Conservation (phyloP, 2,329 filamentous ascomycete species). For the Fusarium sp. region DNA sequence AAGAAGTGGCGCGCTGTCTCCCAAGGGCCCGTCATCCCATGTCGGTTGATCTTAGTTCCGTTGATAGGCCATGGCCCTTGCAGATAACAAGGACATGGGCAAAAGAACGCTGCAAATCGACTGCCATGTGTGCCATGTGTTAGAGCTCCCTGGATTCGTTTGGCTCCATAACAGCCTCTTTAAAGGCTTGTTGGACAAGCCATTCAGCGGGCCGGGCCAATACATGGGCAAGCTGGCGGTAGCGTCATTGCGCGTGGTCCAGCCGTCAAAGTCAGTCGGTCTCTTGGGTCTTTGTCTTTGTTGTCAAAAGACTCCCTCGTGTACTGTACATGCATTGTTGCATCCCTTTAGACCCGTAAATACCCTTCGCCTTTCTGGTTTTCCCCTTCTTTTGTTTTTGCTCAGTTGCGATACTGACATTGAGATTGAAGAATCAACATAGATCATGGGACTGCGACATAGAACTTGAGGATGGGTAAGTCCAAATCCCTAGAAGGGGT, state of each 20-base stretch:
- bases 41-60: slow-evolving; percentile 25
- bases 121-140: slow-evolving; percentile 31
- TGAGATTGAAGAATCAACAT: slow-evolving; percentile 25
- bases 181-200: slow-evolving; percentile 21
- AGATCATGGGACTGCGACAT: slow-evolving; percentile 47
- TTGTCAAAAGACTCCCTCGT: slow-evolving; percentile 37
- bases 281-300: slow-evolving; percentile 16
- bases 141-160: slow-evolving; percentile 24
- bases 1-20: slow-evolving; percentile 32
- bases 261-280: slow-evolving; percentile 29
- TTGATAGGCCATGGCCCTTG: slow-evolving; percentile 44
- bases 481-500: slow-evolving; percentile 32
- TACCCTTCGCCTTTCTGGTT: slow-evolving; percentile 10
- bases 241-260: slow-evolving; percentile 34
- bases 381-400: slow-evolving; percentile 6
- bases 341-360: slow-evolving; percentile 33
- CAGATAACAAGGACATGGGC: slow-evolving; percentile 40
- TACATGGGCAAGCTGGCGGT: slow-evolving; percentile 30
- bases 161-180: slow-evolving; percentile 25
- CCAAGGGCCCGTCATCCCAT: slow-evolving; percentile 33
- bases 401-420: slow-evolving; percentile 24
- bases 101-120: slow-evolving; percentile 30
- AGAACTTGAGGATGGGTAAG: slow-evolving; percentile 50
- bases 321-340: slow-evolving; percentile 17
- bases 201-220: slow-evolving; percentile 29